Evolutionary conservation across 163 green algal species (phyloP).

Genomic region (Chlamydomonas reinhardtii): DNA sequence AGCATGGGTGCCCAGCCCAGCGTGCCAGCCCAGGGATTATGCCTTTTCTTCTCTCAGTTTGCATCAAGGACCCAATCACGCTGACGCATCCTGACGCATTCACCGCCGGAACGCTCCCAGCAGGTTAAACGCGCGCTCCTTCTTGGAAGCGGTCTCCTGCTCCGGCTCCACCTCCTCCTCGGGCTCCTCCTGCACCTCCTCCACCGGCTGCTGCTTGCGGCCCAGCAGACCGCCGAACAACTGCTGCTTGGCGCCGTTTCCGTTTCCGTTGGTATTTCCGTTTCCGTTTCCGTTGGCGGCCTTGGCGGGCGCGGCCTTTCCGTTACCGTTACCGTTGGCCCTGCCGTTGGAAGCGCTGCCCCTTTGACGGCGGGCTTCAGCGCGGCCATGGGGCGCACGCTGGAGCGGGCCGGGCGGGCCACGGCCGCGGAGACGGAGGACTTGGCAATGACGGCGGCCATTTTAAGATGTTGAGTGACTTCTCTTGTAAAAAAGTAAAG

Average conservation of each 20-base stretch:
- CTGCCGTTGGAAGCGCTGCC: conserved; percentile 33
- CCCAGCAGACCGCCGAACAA: neutral
- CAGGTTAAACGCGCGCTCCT: conserved; percentile 30
- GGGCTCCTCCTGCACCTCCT: neutral
- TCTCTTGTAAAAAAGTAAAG: neutral
- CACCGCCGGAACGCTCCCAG: conserved; percentile 22
- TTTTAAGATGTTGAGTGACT: conserved; percentile 24
- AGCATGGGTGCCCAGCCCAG: too few relatives aligned
- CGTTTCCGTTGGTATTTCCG: neutral
- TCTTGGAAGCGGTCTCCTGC: neutral
- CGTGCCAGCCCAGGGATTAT: too few relatives aligned
- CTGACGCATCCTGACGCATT: neutral
- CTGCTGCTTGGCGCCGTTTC: neutral
- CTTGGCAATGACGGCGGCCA: conserved; percentile 59
- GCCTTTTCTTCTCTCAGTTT: too few relatives aligned
- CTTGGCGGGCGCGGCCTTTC: neutral
- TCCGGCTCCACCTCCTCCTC: conserved; percentile 4
- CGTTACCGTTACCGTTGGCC: conserved; percentile 22
- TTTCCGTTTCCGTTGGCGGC: conserved; percentile 15
- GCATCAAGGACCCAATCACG: too few relatives aligned
- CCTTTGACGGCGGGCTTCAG: conserved; percentile 55
- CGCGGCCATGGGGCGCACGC: conserved; percentile 33
- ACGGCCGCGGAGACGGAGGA: conserved; percentile 45
- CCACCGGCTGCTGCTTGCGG: neutral
- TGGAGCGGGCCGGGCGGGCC: neutral